Percentiles rank a stretch among this genome's conserved stretches.
phyloP scores from a whole-genome alignment of 163 green algal genomes.

The Scenedesmus sp. region DNA sequence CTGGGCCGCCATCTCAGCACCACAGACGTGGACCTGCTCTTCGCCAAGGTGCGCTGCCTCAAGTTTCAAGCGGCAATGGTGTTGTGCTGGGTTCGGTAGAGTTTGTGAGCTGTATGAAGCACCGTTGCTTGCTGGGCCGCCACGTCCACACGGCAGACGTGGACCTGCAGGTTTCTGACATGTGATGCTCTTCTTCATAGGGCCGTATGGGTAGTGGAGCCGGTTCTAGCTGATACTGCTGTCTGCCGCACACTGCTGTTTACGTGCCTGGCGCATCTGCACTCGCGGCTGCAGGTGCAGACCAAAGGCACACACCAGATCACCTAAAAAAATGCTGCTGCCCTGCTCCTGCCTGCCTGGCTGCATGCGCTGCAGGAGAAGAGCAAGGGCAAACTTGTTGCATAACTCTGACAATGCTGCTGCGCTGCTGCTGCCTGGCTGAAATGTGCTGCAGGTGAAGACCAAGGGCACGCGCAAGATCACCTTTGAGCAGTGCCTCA shows the following conservation, averaged over 20 bases:
- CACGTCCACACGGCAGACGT: no score
- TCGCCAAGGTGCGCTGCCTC: conserved; percentile 51
- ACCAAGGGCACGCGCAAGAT: conserved; percentile 66
- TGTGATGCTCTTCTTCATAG: no score
- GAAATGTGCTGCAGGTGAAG: conserved; percentile 56
- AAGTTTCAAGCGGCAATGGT: not conserved
- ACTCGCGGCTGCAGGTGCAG: no score
- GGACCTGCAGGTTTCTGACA: no score
- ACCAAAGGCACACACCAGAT: not conserved
- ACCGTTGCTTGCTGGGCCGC: no score
- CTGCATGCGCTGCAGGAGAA: not conserved
- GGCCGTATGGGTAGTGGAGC: no score
- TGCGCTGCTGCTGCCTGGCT: not conserved
- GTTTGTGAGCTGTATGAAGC: no score
- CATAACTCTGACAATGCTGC: not conserved
- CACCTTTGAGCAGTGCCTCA: conserved; percentile 74
- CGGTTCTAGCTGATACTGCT: no score
- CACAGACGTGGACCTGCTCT: conserved; percentile 73
- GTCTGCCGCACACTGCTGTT: no score
- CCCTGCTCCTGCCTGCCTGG: not conserved
- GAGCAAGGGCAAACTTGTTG: not conserved
- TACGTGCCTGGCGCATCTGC: no score
- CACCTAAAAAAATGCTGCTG: not conserved
- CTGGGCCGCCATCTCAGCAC: conserved; percentile 53
- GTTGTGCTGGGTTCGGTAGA: no score